These are phyloP conservation scores for Elsinoe fawcettii DNA, from an alignment of 2,329 filamentous ascomycete genomes.

Conservation along the genomic window DNA sequence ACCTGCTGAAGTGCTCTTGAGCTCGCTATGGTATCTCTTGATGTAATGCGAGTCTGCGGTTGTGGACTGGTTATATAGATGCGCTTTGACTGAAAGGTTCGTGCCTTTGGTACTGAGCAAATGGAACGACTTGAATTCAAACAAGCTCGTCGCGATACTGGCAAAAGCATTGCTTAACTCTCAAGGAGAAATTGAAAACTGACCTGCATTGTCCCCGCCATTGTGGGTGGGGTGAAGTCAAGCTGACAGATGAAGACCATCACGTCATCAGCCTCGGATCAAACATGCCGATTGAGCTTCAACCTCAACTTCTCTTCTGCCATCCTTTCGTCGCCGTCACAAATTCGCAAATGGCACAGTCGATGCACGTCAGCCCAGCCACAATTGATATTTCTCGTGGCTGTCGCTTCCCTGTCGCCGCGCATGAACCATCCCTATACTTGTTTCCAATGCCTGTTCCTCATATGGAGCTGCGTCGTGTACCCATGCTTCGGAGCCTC, in stretches of 20 bases:
- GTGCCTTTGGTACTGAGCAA: neutral
- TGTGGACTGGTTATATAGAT: neutral
- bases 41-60: neutral
- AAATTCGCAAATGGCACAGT: neutral
- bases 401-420: too few species aligned
- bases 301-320: neutral
- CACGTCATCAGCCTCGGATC: constrained; percentile 4
- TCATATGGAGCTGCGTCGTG: too few species aligned
- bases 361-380: too few species aligned
- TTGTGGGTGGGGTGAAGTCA: neutral
- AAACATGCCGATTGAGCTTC: neutral
- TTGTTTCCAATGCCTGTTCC: too few species aligned
- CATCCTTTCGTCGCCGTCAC: neutral
- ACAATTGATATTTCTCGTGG: too few species aligned
- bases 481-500: too few species aligned
- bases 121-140: neutral
- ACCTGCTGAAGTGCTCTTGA: neutral
- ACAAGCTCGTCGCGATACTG: neutral
- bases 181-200: neutral
- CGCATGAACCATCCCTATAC: too few species aligned
- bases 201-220: neutral
- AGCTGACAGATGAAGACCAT: neutral
- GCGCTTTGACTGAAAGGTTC: neutral
- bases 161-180: neutral
- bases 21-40: neutral